Evolutionary conservation across 164 flowering plant genomes (phyloP).

Genomic region (Vitis riparia): DNA sequence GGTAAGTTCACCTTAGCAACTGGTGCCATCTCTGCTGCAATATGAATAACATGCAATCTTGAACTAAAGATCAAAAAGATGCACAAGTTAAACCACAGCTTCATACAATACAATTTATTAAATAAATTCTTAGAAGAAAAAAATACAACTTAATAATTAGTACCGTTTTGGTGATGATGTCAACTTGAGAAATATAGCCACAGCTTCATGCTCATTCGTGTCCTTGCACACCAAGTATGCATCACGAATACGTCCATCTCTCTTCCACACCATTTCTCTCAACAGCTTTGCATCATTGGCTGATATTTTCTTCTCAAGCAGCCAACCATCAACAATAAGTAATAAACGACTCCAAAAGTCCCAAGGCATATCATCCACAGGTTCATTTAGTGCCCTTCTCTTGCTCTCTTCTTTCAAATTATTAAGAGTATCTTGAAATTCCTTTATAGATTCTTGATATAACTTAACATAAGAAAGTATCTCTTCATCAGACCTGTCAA

Average conservation of each 20-base stretch:
- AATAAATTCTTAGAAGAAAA: too few relatives aligned
- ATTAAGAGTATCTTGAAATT: conserved; percentile 77
- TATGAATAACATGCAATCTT: conserved; percentile 81
- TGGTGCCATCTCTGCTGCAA: conserved; percentile 99
- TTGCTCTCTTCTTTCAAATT: conserved; percentile 72
- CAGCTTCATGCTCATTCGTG: conserved; percentile 57
- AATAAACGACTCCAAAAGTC: conserved; percentile 90
- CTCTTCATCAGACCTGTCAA: conserved; percentile 82
- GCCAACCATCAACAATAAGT: conserved; percentile 85
- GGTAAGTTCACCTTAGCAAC: conserved; percentile 81
- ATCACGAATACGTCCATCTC: conserved; percentile 63
- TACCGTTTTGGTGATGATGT: conserved; percentile 64
- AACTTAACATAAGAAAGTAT: conserved; percentile 68
- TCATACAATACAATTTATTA: neutral
- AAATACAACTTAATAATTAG: neutral
- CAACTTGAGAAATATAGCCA: conserved; percentile 56
- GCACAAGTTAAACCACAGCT: conserved; percentile 11
- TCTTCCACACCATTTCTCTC: conserved; percentile 87
- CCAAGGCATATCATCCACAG: conserved; percentile 82
- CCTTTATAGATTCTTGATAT: conserved; percentile 81
- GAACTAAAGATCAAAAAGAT: conserved; percentile 48
- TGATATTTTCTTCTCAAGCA: conserved; percentile 81
- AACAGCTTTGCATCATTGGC: conserved; percentile 58
- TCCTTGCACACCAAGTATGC: conserved; percentile 66
- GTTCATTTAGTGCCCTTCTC: conserved; percentile 53